Conservation (phyloP, 2,329 filamentous ascomycete species). For the Claviceps purpurea region DNA sequence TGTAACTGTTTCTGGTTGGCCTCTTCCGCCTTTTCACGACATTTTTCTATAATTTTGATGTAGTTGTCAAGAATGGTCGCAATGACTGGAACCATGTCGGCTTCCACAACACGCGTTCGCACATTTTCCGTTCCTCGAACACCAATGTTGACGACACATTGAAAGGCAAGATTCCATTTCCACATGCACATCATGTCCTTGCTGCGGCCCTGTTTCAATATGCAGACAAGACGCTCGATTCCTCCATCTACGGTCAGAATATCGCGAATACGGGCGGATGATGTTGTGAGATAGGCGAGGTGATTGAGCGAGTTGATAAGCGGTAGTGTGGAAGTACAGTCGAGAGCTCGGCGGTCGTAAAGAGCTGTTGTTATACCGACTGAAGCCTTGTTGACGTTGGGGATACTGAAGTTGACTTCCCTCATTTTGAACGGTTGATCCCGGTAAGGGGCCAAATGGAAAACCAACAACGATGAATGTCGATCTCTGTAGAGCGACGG, state of each 20-base stretch:
- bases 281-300: conserved; percentile 94
- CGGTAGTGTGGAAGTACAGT: conserved; percentile 94
- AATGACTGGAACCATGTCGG: conserved; percentile 98
- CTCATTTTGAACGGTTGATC: conserved; percentile 56
- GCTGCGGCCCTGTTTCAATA: conserved; percentile 91
- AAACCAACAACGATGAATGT: background rate
- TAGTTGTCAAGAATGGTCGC: conserved; percentile 98
- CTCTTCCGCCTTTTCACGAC: conserved; percentile 74
- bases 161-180: conserved; percentile 99
- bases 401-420: conserved; percentile 99
- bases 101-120: conserved; percentile 88
- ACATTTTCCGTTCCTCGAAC: conserved; percentile 91
- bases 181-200: conserved; percentile 99
- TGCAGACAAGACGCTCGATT: conserved; percentile 90
- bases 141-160: conserved; percentile 97
- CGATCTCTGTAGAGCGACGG: background rate
- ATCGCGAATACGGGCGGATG: conserved; percentile 90
- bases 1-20: conserved; percentile 56
- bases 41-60: conserved; percentile 88
- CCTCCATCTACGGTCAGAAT: conserved; percentile 98
- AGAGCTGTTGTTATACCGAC: conserved; percentile 97
- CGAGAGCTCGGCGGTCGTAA: conserved; percentile 91
- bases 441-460: conserved; percentile 1
- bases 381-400: conserved; percentile 98
- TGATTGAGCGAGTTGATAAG: conserved; percentile 99